phyloP scores from a whole-genome alignment of 1,139 yeast species.

The Suhomyces wounanorum region DNA sequence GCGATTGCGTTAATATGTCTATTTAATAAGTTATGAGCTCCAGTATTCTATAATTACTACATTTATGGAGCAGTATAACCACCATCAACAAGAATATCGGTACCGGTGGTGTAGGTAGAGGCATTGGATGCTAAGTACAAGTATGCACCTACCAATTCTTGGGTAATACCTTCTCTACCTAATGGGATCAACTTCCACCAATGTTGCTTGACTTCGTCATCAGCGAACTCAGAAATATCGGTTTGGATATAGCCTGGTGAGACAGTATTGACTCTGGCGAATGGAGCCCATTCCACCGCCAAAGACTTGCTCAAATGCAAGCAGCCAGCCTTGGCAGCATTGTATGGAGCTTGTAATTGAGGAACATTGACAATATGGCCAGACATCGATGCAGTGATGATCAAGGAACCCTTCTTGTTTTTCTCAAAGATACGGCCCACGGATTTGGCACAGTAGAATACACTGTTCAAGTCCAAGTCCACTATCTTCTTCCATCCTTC shows the following conservation, averaged over 20 bases:
- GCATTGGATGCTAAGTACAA: slow-evolving; percentile 82
- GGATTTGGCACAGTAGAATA: slow-evolving; percentile 45
- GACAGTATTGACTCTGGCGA: slow-evolving; percentile 73
- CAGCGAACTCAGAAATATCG: slow-evolving; percentile 61
- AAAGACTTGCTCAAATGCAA: slow-evolving; percentile 75
- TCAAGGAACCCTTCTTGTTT: slow-evolving; percentile 69
- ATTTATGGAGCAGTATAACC: slow-evolving; percentile 54
- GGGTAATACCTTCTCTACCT: slow-evolving; percentile 77
- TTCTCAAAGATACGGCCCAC: slow-evolving; percentile 72
- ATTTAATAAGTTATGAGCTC: neutral
- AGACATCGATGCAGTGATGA: slow-evolving; percentile 83
- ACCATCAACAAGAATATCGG: slow-evolving; percentile 83
- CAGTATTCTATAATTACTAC: neutral
- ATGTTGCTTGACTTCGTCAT: slow-evolving; percentile 49
- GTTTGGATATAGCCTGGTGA: slow-evolving; percentile 83
- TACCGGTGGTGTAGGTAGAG: slow-evolving; percentile 79
- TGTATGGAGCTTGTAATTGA: slow-evolving; percentile 82
- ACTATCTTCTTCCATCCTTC: slow-evolving; percentile 23
- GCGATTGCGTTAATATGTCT: neutral
- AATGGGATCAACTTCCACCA: slow-evolving; percentile 73
- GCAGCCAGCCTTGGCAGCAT: slow-evolving; percentile 85
- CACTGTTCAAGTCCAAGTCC: slow-evolving; percentile 26
- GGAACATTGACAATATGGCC: slow-evolving; percentile 83
- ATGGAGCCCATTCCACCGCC: slow-evolving; percentile 84
- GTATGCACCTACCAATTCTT: slow-evolving; percentile 82